Conservation (phyloP, 139 green algal species). For the Trebouxia sp. region DNA sequence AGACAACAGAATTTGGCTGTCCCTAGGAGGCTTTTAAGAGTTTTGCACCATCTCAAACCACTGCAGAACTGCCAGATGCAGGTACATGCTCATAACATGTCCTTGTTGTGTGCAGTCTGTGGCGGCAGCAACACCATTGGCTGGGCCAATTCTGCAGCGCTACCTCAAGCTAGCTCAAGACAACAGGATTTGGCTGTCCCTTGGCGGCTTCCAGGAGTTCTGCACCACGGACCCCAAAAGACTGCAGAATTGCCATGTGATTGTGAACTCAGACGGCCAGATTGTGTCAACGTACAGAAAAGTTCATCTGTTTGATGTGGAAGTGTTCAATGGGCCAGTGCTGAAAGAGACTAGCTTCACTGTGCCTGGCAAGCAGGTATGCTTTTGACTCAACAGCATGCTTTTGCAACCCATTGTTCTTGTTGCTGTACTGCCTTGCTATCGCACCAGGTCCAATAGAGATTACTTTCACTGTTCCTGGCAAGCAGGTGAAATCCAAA, state of each 20-base stretch:
- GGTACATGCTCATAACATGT: neutral
- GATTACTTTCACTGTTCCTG: too few species aligned
- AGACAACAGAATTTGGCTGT: constrained; percentile 82
- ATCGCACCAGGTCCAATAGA: too few species aligned
- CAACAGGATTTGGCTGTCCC: constrained; percentile 82
- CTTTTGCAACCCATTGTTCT: too few species aligned
- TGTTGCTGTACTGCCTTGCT: too few species aligned
- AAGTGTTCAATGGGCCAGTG: constrained; percentile 80
- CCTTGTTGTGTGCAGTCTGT: constrained; percentile 59
- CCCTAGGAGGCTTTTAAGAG: constrained; percentile 83
- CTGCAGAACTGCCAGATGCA: neutral
- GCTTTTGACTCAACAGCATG: neutral
- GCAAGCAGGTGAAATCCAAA: too few species aligned
- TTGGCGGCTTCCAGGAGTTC: constrained; percentile 84
- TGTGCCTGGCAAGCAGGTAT: constrained; percentile 58
- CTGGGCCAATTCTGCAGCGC: constrained; percentile 71
- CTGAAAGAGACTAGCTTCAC: constrained; percentile 86
- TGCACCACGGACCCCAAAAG: constrained; percentile 64
- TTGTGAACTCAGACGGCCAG: constrained; percentile 67
- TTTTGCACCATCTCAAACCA: constrained; percentile 54
- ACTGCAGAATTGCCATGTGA: constrained; percentile 90
- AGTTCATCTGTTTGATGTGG: constrained; percentile 94
- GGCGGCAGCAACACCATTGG: constrained; percentile 69
- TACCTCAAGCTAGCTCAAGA: constrained; percentile 77
- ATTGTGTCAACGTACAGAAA: constrained; percentile 67